phyloP scores from a whole-genome alignment of 2,329 filamentous ascomycete genomes.

The Hymenoscyphus repandus region DNA sequence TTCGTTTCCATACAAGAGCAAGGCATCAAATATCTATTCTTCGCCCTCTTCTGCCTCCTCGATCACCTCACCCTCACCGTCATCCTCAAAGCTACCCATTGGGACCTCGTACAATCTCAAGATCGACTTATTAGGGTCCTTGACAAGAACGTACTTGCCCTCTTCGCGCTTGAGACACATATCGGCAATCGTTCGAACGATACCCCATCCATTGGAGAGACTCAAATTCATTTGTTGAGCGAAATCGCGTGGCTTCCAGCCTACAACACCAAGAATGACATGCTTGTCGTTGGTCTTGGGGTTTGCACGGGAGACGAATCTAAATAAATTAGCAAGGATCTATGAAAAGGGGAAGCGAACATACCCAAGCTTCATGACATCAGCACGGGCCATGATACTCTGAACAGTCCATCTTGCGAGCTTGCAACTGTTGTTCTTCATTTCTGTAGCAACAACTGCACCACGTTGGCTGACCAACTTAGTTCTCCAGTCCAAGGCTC shows the following conservation, averaged over 20 bases:
- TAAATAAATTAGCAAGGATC: constrained; percentile 35
- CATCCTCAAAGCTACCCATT: constrained; percentile 81
- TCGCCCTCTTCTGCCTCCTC: constrained; percentile 28
- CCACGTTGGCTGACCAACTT: constrained; percentile 93
- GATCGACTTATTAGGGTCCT: constrained; percentile 96
- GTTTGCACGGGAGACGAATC: constrained; percentile 92
- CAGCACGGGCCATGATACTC: constrained; percentile 93
- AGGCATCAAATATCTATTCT: constrained; percentile 16
- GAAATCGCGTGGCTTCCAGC: constrained; percentile 97
- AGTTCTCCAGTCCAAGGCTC: constrained; percentile 92
- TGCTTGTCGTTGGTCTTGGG: constrained; percentile 91
- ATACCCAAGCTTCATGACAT: constrained; percentile 96
- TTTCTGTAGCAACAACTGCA: constrained; percentile 96
- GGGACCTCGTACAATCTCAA: constrained; percentile 92
- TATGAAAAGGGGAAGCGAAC: constrained; percentile 31
- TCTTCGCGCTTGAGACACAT: constrained; percentile 77
- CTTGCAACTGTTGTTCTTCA: constrained; percentile 99
- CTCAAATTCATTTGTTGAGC: constrained; percentile 97
- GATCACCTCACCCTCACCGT: constrained; percentile 54
- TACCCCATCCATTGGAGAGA: constrained; percentile 96
- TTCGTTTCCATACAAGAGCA: not conserved
- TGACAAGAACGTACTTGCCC: constrained; percentile 75
- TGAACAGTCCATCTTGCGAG: constrained; percentile 96
- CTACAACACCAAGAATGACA: constrained; percentile 89
- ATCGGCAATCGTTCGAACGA: constrained; percentile 95